Evolutionary conservation across 2,329 filamentous ascomycete species (phyloP), one percentile per base, ranked within the genome.

Genomic region (Alternaria novae-zelandiae): DNA sequence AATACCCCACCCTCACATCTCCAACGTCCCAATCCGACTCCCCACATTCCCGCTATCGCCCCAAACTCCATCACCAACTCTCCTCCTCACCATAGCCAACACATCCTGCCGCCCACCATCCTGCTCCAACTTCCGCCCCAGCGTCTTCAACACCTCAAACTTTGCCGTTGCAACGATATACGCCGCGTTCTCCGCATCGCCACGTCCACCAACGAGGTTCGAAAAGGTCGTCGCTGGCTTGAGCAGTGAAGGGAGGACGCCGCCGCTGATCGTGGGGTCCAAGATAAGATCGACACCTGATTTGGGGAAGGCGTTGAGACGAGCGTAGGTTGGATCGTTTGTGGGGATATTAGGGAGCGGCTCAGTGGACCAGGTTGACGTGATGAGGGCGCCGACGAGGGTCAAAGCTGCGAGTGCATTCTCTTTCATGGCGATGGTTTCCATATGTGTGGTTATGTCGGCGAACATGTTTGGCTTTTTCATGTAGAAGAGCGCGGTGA

Each of bases 131-230:
- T 77, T 74, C 23, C 75, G 68, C 26, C 85, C 78, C n/a, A 89
- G 74, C 5, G 82, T 81, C 15, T 83, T 82, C 51, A 89, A 68
- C 3, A 84, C 84, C 59, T 88, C 87, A 66, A 87, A 87, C 69
- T 88, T 89, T 0, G 86, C 84, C 50, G 81, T 83, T 1, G 86
- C 86, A 45, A 89, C 82, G 64, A 84, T 83, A 77, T 86, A 89
- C 4, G 87, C 86, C 2, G 85, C 82, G 65, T 84, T 86, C 70
- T 89, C 85, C 1, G 83, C 78, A 70, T 88, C 87, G 3, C 85
- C 86, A 10, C 83, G 80, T 10, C 87, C 87, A 13, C 85, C 86
- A 0, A 88, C 86, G n/a, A 88, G 81, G 57, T 87, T 87, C 12
- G 84, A 83, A 63, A 87, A 88, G 0, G 84, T 85, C 28, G 85